Percentiles rank a stretch among this genome's conserved stretches.
Evolutionary conservation across 805 yeast species (phyloP).

Genomic region (Vanderwaltozyma yarrowii): DNA sequence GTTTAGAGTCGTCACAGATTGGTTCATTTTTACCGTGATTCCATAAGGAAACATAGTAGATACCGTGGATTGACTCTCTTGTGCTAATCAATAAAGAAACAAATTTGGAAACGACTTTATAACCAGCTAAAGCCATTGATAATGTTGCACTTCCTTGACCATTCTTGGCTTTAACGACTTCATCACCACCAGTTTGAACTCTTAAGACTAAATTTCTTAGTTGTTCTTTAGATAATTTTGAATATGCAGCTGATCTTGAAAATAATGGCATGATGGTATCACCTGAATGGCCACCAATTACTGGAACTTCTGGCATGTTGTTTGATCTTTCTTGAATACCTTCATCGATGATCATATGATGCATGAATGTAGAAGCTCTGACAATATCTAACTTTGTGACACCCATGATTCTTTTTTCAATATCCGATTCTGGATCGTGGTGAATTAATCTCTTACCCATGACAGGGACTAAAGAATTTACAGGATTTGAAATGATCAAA

Average conservation of each 20-base stretch:
- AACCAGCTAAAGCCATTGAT: constrained; percentile 94
- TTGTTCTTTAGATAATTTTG: constrained; percentile 21
- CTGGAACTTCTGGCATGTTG: constrained; percentile 47
- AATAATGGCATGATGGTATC: constrained; percentile 86
- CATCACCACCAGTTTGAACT: constrained; percentile 95
- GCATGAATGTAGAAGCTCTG: constrained; percentile 66
- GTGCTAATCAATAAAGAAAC: constrained; percentile 27
- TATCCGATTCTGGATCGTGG: constrained; percentile 44
- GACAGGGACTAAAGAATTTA: constrained; percentile 86
- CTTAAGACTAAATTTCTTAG: constrained; percentile 63
- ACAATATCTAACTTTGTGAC: constrained; percentile 84
- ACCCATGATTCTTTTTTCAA: constrained; percentile 71
- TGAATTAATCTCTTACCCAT: constrained; percentile 64
- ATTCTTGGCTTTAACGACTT: constrained; percentile 88
- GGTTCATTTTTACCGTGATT: constrained; percentile 38
- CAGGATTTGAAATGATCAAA: constrained; percentile 84
- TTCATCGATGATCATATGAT: constrained; percentile 34
- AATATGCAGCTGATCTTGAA: constrained; percentile 30
- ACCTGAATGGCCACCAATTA: constrained; percentile 93
- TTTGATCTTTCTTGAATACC: constrained; percentile 34
- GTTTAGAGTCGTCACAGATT: constrained; percentile 15
- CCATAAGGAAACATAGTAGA: constrained; percentile 41
- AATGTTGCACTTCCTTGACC: constrained; percentile 94
- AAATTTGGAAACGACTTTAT: constrained; percentile 54
- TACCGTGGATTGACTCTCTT: constrained; percentile 35